Conservation (phyloP, 1,284 basidiomycete genomes). For the Ustilago hordei region DNA sequence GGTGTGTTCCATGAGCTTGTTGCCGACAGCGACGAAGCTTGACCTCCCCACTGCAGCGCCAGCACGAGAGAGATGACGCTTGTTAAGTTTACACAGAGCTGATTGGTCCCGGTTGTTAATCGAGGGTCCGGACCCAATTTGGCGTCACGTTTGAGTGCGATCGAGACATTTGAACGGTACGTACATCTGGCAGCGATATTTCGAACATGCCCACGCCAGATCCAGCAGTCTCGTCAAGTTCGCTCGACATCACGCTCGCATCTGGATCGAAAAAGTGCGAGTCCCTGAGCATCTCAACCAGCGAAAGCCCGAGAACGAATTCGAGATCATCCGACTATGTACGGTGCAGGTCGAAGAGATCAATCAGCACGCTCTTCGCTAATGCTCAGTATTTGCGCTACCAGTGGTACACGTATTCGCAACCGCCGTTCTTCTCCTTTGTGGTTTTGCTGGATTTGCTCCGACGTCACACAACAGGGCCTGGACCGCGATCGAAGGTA, state of each 20-base stretch:
- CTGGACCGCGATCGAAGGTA: slow-evolving; percentile 13
- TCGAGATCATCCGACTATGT: slow-evolving; percentile 13
- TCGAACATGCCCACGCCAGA: slow-evolving; percentile 10
- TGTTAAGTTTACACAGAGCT: slow-evolving; percentile 62
- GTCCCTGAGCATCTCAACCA: slow-evolving; percentile 24
- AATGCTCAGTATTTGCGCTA: slow-evolving; percentile 4
- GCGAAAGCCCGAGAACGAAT: slow-evolving; percentile 12
- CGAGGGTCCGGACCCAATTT: not conserved
- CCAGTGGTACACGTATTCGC: slow-evolving; percentile 23
- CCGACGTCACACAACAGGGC: slow-evolving; percentile 16
- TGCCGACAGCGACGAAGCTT: slow-evolving; percentile 1
- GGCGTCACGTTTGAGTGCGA: slow-evolving; percentile 4
- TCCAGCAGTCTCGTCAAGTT: slow-evolving; percentile 7
- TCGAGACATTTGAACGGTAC: slow-evolving; percentile 12
- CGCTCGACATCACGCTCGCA: slow-evolving; percentile 18
- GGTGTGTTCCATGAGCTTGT: slow-evolving; percentile 11
- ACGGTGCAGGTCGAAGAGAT: slow-evolving; percentile 12
- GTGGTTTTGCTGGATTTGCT: slow-evolving; percentile 23
- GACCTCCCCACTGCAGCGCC: slow-evolving; percentile 27
- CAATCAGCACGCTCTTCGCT: slow-evolving; percentile 4
- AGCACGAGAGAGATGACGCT: slow-evolving; percentile 25
- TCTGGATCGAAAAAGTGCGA: slow-evolving; percentile 12
- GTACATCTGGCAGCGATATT: slow-evolving; percentile 16
- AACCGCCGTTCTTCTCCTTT: slow-evolving; percentile 25
- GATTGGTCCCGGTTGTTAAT: slow-evolving; percentile 18